These are phyloP conservation scores for Tuber melanosporum DNA, from an alignment of 495 filamentous ascomycete species.

Conservation along the genomic window DNA sequence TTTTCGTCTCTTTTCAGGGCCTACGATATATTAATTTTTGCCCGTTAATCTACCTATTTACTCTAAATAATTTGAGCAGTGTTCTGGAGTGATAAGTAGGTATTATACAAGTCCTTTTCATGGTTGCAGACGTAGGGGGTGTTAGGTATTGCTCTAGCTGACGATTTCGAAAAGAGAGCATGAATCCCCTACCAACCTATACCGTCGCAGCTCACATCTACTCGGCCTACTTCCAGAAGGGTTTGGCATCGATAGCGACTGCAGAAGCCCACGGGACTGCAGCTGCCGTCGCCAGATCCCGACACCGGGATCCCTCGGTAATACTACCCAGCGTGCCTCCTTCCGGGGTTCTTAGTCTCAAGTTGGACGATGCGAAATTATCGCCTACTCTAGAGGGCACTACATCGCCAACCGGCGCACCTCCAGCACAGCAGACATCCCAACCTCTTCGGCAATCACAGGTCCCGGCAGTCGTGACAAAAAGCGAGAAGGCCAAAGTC, in stretches of 20 bases:
- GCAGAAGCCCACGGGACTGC: neutral
- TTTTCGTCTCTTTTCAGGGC: neutral
- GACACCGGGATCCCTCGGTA: neutral
- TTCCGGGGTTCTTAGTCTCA: neutral
- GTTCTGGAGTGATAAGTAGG: neutral
- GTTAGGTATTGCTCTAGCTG: neutral
- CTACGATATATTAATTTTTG: neutral
- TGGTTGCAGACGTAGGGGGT: neutral
- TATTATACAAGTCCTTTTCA: neutral
- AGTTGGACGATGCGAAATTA: neutral
- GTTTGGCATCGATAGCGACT: neutral
- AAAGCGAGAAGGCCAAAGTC: neutral
- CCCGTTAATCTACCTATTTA: neutral
- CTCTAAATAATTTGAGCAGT: neutral
- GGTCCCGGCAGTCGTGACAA: neutral
- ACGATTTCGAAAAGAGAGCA: neutral
- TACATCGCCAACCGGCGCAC: neutral
- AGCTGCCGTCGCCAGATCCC: neutral
- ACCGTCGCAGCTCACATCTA: slow-evolving; percentile 26
- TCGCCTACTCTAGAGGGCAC: neutral
- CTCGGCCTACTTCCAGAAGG: slow-evolving; percentile 19
- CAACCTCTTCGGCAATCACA: slow-evolving; percentile 1
- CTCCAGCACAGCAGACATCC: slow-evolving; percentile 11
- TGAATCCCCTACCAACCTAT: slow-evolving; percentile 22
- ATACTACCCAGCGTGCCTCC: neutral